Base-by-base conservation (phyloP, 352 stramenopile genomes). In the Lagenidium giganteum region DNA sequence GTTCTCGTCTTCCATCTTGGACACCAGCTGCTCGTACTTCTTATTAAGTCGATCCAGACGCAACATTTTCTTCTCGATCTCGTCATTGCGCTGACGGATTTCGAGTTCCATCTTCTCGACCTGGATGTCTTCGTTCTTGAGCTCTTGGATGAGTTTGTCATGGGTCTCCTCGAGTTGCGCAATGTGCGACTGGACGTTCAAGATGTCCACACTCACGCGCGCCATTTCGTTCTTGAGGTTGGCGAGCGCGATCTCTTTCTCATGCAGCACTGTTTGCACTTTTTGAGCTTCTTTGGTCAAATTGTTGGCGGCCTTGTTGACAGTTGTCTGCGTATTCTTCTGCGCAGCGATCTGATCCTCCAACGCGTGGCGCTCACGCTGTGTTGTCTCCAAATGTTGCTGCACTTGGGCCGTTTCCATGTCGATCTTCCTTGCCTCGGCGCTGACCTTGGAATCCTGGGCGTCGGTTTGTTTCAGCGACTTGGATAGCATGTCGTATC, bases 1-100 rank as follows among this genome's bases (percentile, higher is more conserved):
- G 53, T 93, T 83, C 35, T 95, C 87, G 54, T 95, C 84, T 22
- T 95, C 86, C 46, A 93, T 71, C 47, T 89, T 87, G 27, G 83
- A 83, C 28, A 93, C 46, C 31, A 97, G 75, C 53, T 94, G 83
- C 51, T 98, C 89, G 50, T 97, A 97, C 55, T 98, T 97, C 24
- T 93, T 84, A 68, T 98, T 98, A 7, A 98, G 68, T 3, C 85
- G 70, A 54, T 97, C 91, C 7, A 98, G 66, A 0, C 83, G 74
- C 43, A 93, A 77, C 68, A 96, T 96, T 49, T 98, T 97, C 64
- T 98, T 98, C 47, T 98, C 95, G 17, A 98, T 97, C 49, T 98
- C 88, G 61, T 98, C 90, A 47, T 97, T 95, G 12, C 87, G 75
- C 63, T 97, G 93, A 7, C 87, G 83, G 42, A 98, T 96, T 57